A percentile compares a stretch with the other conserved stretches of the same genome.
Conservation (phyloP, 2,329 filamentous ascomycete genomes). For the Proliferodiscus dingleyae region DNA sequence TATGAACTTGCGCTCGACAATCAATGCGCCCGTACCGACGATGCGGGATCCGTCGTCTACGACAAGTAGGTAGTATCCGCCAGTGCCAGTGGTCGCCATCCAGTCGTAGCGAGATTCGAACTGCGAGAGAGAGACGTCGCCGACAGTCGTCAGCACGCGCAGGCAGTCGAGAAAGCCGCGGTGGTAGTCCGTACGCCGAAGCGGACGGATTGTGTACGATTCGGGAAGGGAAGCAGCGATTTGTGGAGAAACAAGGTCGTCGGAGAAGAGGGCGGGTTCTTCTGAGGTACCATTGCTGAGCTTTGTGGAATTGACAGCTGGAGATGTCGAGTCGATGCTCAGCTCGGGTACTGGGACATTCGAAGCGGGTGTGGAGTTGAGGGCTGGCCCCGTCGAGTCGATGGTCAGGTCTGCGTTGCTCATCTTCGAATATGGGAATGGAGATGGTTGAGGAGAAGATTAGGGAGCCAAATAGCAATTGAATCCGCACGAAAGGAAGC, state of each 20-base stretch:
- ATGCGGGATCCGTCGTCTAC: slow-evolving; percentile 65
- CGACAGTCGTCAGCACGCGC: slow-evolving; percentile 86
- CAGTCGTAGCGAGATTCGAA: slow-evolving; percentile 80
- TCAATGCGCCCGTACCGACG: slow-evolving; percentile 84
- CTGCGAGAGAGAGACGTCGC: slow-evolving; percentile 69
- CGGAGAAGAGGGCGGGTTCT: slow-evolving; percentile 66
- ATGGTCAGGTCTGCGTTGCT: too few species aligned
- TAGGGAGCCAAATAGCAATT: not conserved
- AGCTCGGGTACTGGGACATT: too few species aligned
- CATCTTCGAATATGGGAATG: not conserved
- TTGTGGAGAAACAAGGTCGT: slow-evolving; percentile 69
- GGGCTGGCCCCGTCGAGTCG: too few species aligned
- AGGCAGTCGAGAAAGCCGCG: slow-evolving; percentile 87
- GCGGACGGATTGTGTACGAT: slow-evolving; percentile 76
- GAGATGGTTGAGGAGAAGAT: not conserved
- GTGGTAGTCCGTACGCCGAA: slow-evolving; percentile 72
- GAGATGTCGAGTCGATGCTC: slow-evolving; percentile 1
- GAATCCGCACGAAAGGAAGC: not conserved
- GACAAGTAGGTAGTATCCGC: slow-evolving; percentile 78
- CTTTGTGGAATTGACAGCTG: slow-evolving; percentile 24
- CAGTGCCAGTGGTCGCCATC: slow-evolving; percentile 62
- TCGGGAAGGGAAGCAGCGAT: slow-evolving; percentile 70
- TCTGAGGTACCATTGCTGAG: slow-evolving; percentile 19
- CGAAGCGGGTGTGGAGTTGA: slow-evolving; percentile 9
- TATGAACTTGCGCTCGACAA: slow-evolving; percentile 92